Evolutionary conservation across 345 rosid species (phyloP).

Genomic region (Eucalyptus rudis): DNA sequence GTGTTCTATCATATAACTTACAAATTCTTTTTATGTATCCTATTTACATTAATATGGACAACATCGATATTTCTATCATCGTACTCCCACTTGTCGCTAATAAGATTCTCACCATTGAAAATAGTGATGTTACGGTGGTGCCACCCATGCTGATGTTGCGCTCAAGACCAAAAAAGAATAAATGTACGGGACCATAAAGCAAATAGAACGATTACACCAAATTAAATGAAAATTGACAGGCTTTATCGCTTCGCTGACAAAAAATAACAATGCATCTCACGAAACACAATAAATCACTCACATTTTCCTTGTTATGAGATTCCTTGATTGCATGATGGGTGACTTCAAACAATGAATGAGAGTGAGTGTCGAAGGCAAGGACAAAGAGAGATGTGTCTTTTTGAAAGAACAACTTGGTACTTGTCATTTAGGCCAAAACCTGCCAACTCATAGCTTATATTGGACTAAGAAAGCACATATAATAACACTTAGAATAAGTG

Average conservation of each 20-base stretch:
- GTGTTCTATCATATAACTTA: background rate
- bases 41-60: background rate
- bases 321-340: background rate
- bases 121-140: background rate
- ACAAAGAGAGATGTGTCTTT: background rate
- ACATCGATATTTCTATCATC: background rate
- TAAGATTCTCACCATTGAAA: background rate
- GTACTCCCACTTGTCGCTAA: background rate
- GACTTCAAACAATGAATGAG: background rate
- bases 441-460: background rate
- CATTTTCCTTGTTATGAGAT: background rate
- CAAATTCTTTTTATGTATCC: background rate
- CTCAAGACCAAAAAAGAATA: background rate
- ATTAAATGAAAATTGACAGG: too few relatives aligned
- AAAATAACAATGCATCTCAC: background rate
- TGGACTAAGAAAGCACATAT: background rate
- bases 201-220: background rate
- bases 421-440: background rate
- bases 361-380: background rate
- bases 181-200: background rate
- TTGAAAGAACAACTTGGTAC: background rate
- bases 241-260: background rate
- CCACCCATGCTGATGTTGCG: background rate
- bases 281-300: background rate
- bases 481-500: too few relatives aligned